Evolutionary conservation across 164 flowering plant species (phyloP).

Genomic region (Vitis riparia): DNA sequence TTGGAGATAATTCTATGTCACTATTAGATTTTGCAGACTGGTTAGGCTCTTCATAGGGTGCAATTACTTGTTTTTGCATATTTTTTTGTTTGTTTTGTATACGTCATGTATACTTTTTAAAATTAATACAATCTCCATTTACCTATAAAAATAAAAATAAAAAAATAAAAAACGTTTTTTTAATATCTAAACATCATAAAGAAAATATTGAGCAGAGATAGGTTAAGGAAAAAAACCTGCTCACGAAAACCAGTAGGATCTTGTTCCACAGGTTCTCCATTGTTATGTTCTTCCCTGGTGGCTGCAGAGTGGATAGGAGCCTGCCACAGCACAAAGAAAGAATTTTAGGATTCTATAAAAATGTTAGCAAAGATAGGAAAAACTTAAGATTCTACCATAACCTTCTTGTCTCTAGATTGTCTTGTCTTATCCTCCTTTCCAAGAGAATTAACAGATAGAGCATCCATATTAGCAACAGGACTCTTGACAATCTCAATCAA

Average conservation of each 20-base stretch:
- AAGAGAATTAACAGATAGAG: constrained; percentile 29
- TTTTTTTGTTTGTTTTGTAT: no score
- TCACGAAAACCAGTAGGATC: constrained; percentile 82
- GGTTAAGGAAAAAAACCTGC: constrained; percentile 50
- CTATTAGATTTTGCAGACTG: no score
- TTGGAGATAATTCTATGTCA: no score
- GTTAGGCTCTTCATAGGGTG: no score
- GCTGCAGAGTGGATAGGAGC: constrained; percentile 30
- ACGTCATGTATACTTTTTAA: no score
- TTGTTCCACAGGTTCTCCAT: constrained; percentile 44
- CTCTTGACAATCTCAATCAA: constrained; percentile 80
- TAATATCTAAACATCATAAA: not conserved
- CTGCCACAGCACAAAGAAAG: constrained; percentile 29
- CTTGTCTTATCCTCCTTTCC: constrained; percentile 69
- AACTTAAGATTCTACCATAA: constrained; percentile 8
- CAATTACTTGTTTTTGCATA: no score
- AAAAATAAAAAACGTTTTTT: no score
- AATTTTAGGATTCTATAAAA: not conserved
- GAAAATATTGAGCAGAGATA: not conserved
- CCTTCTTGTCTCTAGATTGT: constrained; percentile 77
- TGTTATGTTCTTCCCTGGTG: constrained; percentile 55
- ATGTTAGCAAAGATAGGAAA: not conserved
- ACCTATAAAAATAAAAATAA: no score
- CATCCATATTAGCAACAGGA: constrained; percentile 48
- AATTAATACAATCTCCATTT: no score